These are phyloP conservation scores for Melaleuca quinquenervia DNA, from an alignment of 345 rosid genomes.

Conservation along the genomic window DNA sequence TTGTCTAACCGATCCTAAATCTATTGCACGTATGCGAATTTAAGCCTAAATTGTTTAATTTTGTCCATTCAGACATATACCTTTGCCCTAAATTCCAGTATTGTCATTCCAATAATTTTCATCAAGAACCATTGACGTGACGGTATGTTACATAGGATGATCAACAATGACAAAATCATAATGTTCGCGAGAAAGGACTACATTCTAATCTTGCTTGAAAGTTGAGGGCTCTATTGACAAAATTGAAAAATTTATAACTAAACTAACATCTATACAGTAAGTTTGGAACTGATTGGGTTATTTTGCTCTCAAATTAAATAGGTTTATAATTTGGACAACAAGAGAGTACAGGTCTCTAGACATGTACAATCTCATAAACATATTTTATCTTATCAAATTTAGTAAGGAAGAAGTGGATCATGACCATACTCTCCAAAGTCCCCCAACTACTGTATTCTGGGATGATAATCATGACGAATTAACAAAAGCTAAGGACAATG, in stretches of 20 bases:
- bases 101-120: accelerated
- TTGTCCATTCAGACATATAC: background rate
- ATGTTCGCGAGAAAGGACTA: too few relatives aligned
- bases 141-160: background rate
- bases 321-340: background rate
- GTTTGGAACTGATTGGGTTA: background rate
- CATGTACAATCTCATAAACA: background rate
- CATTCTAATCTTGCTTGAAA: too few relatives aligned
- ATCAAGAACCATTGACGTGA: accelerated
- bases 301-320: background rate
- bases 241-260: too few relatives aligned
- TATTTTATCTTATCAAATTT: background rate
- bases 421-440: background rate
- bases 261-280: background rate
- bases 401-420: background rate
- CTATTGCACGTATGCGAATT: accelerated
- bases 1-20: background rate
- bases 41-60: background rate
- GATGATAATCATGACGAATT: background rate
- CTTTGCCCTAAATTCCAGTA: background rate
- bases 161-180: too few relatives aligned
- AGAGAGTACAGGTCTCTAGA: background rate
- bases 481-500: background rate
- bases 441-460: background rate
- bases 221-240: too few relatives aligned